phyloP scores from a whole-genome alignment of 352 stramenopile species.

The Phytophthora ohioensis region DNA sequence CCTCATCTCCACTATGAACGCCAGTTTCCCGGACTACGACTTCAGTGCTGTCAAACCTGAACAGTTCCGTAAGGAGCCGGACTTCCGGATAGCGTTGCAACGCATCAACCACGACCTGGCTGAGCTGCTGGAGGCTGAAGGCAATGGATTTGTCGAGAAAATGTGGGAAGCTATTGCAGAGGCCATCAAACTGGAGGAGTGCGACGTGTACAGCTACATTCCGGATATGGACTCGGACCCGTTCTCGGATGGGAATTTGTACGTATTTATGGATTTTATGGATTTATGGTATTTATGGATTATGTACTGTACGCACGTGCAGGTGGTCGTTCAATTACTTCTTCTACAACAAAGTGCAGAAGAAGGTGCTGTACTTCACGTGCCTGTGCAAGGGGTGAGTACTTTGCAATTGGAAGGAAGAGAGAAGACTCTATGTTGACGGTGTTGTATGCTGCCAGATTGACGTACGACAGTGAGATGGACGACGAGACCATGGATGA shows the following conservation, averaged over 20 bases:
- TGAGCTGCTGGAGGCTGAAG: constrained; percentile 97
- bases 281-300: constrained; percentile 1
- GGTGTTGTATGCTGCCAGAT: constrained; percentile 32
- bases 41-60: constrained; percentile 90
- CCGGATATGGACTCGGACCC: constrained; percentile 94
- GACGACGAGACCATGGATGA: constrained; percentile 89
- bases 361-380: constrained; percentile 95
- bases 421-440: neutral
- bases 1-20: constrained; percentile 95
- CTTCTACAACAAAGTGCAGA: constrained; percentile 94
- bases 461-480: constrained; percentile 71
- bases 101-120: constrained; percentile 90
- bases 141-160: constrained; percentile 98
- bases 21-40: constrained; percentile 94
- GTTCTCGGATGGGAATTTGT: constrained; percentile 92
- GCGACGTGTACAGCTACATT: constrained; percentile 94
- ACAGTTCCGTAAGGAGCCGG: constrained; percentile 90
- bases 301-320: constrained; percentile 19
- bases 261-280: constrained; percentile 31
- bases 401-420: neutral
- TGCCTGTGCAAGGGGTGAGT: constrained; percentile 91
- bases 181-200: constrained; percentile 89
- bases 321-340: constrained; percentile 97
- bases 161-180: constrained; percentile 95
- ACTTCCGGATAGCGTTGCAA: constrained; percentile 89